Conservation (phyloP, 202 grass and related monocot species). For the Elaeis oleifera region DNA sequence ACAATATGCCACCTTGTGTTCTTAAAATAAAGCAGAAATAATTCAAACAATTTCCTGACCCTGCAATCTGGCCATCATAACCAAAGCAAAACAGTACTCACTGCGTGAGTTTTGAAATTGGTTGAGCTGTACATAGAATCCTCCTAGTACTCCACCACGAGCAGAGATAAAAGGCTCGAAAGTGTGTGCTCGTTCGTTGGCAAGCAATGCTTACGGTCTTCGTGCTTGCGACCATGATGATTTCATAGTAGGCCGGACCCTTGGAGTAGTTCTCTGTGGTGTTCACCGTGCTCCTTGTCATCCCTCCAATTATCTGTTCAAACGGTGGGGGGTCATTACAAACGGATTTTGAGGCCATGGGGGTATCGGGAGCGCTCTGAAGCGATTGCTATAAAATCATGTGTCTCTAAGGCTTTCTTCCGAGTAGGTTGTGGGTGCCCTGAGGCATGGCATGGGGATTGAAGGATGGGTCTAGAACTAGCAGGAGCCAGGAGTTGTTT, state of each 20-base stretch:
- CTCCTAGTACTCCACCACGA: slow-evolving; percentile 48
- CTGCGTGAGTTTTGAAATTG: slow-evolving; percentile 44
- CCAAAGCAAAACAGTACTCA: slow-evolving; percentile 73
- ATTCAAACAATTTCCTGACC: slow-evolving; percentile 29
- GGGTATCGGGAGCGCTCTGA: no score
- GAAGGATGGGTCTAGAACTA: no score
- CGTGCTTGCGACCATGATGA: slow-evolving; percentile 33
- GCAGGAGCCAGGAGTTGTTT: no score
- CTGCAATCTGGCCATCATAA: slow-evolving; percentile 10
- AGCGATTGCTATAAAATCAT: no score
- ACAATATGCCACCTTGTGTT: no score
- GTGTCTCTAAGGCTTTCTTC: no score
- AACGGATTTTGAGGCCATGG: no score
- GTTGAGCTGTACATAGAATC: slow-evolving; percentile 57
- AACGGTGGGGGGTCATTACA: slow-evolving; percentile 41
- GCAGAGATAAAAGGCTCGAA: slow-evolving; percentile 80
- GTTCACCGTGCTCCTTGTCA: slow-evolving; percentile 61
- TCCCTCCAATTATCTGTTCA: slow-evolving; percentile 73
- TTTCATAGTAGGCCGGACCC: slow-evolving; percentile 66
- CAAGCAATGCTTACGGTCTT: slow-evolving; percentile 59
- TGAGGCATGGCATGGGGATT: no score
- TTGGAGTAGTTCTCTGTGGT: slow-evolving; percentile 39
- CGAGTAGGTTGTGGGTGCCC: no score
- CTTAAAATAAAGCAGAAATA: no score
- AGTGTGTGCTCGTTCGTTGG: slow-evolving; percentile 39